These are phyloP conservation scores for Russula virescens DNA, from an alignment of 768 basidiomycete species.

Conservation along the genomic window DNA sequence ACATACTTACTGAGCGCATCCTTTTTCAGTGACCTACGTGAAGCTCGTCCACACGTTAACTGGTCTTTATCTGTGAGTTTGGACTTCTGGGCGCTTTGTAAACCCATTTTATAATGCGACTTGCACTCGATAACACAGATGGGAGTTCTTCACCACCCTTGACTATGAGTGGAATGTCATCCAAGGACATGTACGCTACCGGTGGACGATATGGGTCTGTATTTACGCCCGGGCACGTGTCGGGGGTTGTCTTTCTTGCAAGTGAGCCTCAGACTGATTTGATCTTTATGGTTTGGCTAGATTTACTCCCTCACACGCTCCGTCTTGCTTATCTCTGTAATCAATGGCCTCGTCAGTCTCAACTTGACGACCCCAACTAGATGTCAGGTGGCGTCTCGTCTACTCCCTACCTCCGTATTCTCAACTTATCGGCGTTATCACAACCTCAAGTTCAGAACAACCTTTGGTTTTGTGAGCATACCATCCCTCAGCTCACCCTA, in stretches of 20 bases:
- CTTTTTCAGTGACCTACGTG: no score
- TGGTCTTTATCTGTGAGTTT: no score
- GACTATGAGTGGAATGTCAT: not conserved
- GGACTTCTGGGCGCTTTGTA: no score
- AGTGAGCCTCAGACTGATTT: not conserved
- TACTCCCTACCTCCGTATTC: not conserved
- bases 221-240: no score
- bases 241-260: no score
- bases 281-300: not conserved
- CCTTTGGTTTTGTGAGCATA: not conserved
- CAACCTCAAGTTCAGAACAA: not conserved
- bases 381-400: not conserved
- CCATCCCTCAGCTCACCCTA: no score
- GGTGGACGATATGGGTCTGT: no score
- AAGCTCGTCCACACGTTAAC: no score
- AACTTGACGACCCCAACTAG: not conserved
- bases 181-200: not conserved
- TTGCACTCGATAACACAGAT: not conserved
- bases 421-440: no score
- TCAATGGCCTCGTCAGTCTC: not conserved
- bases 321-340: not conserved
- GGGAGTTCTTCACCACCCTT: not conserved
- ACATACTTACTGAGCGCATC: no score
- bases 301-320: not conserved
- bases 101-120: no score